Evolutionary conservation across 768 basidiomycete genomes (phyloP).

Genomic region (Cystoderma amianthinum): DNA sequence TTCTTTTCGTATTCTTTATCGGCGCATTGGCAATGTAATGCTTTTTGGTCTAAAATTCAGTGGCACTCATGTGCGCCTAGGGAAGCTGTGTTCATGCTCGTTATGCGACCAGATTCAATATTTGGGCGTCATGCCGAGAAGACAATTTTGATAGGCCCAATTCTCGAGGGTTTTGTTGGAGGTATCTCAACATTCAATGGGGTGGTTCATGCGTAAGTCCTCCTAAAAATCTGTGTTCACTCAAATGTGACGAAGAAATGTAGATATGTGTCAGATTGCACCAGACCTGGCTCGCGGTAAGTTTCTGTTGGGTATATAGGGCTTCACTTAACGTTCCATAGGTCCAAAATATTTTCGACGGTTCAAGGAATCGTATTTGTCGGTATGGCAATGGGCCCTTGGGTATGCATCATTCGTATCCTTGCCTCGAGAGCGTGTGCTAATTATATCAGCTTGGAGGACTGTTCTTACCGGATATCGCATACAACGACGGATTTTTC

Average conservation of each 20-base stretch:
- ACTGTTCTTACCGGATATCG: constrained; percentile 51
- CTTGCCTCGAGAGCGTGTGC: constrained; percentile 2
- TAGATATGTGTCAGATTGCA: constrained; percentile 51
- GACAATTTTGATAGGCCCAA: constrained; percentile 70
- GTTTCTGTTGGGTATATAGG: too few relatives aligned
- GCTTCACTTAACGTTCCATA: constrained; percentile 8
- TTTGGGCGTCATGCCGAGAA: constrained; percentile 54
- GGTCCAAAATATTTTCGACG: constrained; percentile 50
- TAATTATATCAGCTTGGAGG: constrained; percentile 27
- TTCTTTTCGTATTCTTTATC: constrained; percentile 58
- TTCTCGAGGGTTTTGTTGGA: constrained; percentile 75
- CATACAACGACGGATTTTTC: constrained; percentile 47
- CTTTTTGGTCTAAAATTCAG: too few relatives aligned
- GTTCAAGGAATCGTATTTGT: constrained; percentile 72
- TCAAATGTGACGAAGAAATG: background rate
- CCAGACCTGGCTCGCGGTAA: constrained; percentile 40
- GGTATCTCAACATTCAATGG: constrained; percentile 60
- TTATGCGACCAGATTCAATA: constrained; percentile 49
- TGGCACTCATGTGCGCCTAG: too few relatives aligned
- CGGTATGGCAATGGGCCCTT: constrained; percentile 75
- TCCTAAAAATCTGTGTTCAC: constrained; percentile 26
- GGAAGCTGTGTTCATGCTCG: constrained; percentile 75
- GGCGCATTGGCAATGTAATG: constrained; percentile 74
- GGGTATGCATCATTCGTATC: constrained; percentile 45
- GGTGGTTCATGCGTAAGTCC: constrained; percentile 60